Evolutionary conservation across 306 rosid genomes (phyloP).

Genomic region (Dalbergia cochinchinensis): DNA sequence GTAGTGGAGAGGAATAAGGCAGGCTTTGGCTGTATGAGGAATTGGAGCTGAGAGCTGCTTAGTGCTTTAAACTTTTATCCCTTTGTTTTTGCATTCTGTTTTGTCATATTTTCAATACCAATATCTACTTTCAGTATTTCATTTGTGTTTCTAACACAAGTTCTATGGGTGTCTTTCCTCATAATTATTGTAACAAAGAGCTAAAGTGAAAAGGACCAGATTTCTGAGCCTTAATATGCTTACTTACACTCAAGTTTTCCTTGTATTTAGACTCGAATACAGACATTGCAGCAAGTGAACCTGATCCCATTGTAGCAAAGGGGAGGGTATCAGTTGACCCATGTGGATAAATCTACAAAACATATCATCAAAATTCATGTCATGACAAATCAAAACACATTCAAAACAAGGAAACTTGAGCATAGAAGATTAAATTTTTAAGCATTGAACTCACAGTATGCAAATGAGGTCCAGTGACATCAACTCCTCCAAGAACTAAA

Average conservation of each 20-base stretch:
- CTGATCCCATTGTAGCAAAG: constrained; percentile 66
- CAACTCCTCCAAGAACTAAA: constrained; percentile 98
- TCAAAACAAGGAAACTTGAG: constrained; percentile 14
- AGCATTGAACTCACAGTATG: constrained; percentile 76
- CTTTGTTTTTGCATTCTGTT: no score
- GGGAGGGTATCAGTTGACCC: constrained; percentile 81
- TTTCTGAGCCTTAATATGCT: constrained; percentile 38
- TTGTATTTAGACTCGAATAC: constrained; percentile 64
- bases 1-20: no score
- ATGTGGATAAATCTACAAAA: constrained; percentile 81
- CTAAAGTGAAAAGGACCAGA: background rate
- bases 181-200: background rate
- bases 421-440: constrained; percentile 9
- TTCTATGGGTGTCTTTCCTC: no score
- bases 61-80: no score
- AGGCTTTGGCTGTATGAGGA: no score
- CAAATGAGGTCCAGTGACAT: constrained; percentile 92
- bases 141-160: no score
- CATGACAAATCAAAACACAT: constrained; percentile 5
- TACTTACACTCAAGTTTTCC: constrained; percentile 66
- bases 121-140: no score
- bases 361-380: constrained; percentile 10
- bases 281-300: constrained; percentile 65
- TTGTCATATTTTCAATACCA: no score
- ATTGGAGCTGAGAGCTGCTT: no score